A percentile compares a stretch with the other conserved stretches of the same genome.
phyloP scores from a whole-genome alignment of 1,284 basidiomycete genomes.

The Paramarasmius palmivorus region DNA sequence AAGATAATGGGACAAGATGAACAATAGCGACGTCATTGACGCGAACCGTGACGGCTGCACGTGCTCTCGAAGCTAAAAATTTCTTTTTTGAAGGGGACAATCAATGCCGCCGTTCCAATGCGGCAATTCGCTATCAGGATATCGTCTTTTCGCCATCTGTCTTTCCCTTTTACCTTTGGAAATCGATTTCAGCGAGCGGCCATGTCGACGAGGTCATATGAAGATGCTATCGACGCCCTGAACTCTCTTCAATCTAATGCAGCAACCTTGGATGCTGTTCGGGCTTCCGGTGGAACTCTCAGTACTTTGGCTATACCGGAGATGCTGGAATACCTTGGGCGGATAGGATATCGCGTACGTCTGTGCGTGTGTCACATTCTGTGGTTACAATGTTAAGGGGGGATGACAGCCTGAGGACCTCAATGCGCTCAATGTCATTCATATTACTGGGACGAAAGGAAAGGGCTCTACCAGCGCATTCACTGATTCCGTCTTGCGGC shows the following conservation, averaged over 20 bases:
- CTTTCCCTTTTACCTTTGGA: conserved; percentile 12
- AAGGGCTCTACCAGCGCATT: conserved; percentile 99
- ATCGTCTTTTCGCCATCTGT: conserved; percentile 18
- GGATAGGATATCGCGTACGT: conserved; percentile 86
- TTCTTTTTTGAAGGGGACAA: neutral
- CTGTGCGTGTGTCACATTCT: conserved; percentile 11
- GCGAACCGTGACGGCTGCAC: too few species aligned
- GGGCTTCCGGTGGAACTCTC: conserved; percentile 72
- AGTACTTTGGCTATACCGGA: conserved; percentile 81
- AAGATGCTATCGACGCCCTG: conserved; percentile 83
- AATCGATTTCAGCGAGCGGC: conserved; percentile 14
- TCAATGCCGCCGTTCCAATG: conserved; percentile 1
- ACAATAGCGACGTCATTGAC: neutral
- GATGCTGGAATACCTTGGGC: conserved; percentile 86
- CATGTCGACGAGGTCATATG: conserved; percentile 65
- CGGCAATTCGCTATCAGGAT: neutral
- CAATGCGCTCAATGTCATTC: conserved; percentile 90
- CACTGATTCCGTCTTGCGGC: conserved; percentile 72
- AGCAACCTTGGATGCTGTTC: conserved; percentile 82
- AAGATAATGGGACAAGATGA: neutral
- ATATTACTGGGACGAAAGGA: conserved; percentile 98
- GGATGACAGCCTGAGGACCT: conserved; percentile 71
- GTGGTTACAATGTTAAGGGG: conserved; percentile 2
- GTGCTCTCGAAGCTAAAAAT: too few species aligned
- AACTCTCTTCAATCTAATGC: conserved; percentile 97